Conservation (phyloP, 73 alveolate species). For the Paramecium bursaria region DNA sequence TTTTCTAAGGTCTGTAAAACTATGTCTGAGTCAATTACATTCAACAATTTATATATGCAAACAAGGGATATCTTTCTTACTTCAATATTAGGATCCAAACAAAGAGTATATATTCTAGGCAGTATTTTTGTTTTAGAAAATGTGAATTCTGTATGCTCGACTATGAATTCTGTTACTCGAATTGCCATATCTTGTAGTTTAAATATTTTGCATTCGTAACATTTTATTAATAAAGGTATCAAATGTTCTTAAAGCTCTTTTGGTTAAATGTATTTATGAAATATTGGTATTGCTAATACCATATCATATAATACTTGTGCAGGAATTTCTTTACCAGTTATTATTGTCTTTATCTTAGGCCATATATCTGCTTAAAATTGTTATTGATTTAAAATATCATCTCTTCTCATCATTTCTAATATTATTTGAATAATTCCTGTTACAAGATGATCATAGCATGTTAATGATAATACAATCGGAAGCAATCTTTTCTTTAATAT, state of each 20-base stretch:
- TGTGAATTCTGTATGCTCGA: conserved; percentile 32
- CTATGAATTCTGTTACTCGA: conserved; percentile 29
- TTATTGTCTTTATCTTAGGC: conserved; percentile 41
- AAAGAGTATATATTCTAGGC: conserved; percentile 32
- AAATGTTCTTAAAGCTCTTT: conserved; percentile 24
- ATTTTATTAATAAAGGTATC: conserved; percentile 51
- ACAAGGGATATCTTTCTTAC: conserved; percentile 28
- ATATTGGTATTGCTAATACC: conserved; percentile 39
- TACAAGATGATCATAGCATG: conserved; percentile 34
- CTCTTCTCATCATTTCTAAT: conserved; percentile 42
- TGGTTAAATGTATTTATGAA: conserved; percentile 41
- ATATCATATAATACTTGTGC: conserved; percentile 55
- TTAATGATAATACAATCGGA: conserved; percentile 28
- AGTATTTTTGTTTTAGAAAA: conserved; percentile 24
- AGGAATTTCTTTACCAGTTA: conserved; percentile 53
- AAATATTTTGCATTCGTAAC: conserved; percentile 52
- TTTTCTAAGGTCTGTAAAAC: conserved; percentile 32
- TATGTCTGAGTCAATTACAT: conserved; percentile 15
- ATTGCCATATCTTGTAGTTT: conserved; percentile 52
- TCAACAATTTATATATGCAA: conserved; percentile 40
- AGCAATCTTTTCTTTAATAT: conserved; percentile 19
- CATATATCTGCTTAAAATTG: conserved; percentile 42
- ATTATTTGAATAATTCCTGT: conserved; percentile 26
- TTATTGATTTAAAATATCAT: neutral
- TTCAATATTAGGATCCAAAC: conserved; percentile 34